These are phyloP conservation scores for Macrolepiota dolichaula DNA, from an alignment of 768 basidiomycete genomes.

Conservation along the genomic window DNA sequence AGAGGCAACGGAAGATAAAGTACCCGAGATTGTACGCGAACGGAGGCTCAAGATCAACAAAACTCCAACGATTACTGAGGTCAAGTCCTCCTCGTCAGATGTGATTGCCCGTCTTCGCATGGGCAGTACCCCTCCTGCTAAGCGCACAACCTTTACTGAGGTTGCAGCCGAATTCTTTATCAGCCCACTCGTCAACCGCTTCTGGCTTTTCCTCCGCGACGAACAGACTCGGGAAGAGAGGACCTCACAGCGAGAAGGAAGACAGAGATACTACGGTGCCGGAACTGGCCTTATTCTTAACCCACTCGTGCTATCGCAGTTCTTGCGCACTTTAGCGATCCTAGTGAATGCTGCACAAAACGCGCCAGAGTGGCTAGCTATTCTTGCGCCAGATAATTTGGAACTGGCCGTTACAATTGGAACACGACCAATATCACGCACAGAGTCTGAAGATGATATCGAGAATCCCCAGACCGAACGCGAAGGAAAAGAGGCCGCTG, in stretches of 20 bases:
- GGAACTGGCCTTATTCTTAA: conserved; percentile 84
- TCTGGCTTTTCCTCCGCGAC: conserved; percentile 92
- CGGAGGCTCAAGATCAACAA: conserved; percentile 66
- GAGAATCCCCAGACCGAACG: conserved; percentile 27
- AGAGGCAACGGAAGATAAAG: conserved; percentile 45
- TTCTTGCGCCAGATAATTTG: conserved; percentile 78
- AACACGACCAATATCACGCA: conserved; percentile 52
- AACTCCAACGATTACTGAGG: conserved; percentile 43
- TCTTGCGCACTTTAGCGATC: conserved; percentile 72
- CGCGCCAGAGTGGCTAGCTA: conserved; percentile 74
- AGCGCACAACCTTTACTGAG: conserved; percentile 48
- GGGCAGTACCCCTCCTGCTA: conserved; percentile 1
- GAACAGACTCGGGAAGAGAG: conserved; percentile 74
- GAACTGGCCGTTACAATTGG: conserved; percentile 84
- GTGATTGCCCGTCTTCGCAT: not conserved
- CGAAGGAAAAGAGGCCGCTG: conserved; percentile 60
- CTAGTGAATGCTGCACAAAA: conserved; percentile 82
- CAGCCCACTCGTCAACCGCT: conserved; percentile 86
- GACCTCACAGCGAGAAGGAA: conserved; percentile 51
- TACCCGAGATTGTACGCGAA: conserved; percentile 67
- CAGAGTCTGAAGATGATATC: conserved; percentile 30
- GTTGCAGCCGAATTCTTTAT: conserved; percentile 89
- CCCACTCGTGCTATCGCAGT: conserved; percentile 71
- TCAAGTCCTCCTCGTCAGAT: conserved; percentile 15
- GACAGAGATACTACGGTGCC: conserved; percentile 61